Percentiles rank a stretch among this genome's conserved stretches.
Evolutionary conservation across 257 asterid species (phyloP).

Genomic region (Cruciata laevipes): DNA sequence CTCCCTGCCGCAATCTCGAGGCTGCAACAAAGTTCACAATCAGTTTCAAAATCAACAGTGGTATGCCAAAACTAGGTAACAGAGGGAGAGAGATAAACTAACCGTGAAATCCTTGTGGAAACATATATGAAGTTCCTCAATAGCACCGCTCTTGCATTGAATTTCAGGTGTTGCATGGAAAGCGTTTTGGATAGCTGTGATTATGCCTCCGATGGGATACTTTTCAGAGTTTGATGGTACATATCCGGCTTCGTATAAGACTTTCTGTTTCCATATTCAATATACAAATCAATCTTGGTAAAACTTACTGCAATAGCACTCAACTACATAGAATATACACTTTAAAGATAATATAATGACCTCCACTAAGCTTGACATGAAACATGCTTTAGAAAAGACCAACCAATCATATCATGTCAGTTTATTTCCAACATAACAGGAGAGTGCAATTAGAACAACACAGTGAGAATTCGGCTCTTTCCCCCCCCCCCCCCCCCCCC

Average conservation of each 20-base stretch:
- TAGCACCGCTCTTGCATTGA: slow-evolving; percentile 59
- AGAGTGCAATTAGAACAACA: not conserved
- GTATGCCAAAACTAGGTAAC: not conserved
- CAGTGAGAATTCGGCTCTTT: not conserved
- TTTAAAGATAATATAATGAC: not conserved
- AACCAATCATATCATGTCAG: not conserved
- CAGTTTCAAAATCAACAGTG: not conserved
- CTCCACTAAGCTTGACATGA: slow-evolving; percentile 1
- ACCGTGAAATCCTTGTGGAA: slow-evolving; percentile 86
- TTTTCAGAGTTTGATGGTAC: slow-evolving; percentile 78
- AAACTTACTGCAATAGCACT: not conserved
- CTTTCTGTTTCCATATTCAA: slow-evolving; percentile 42
- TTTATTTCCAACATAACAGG: not conserved
- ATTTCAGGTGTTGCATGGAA: slow-evolving; percentile 71
- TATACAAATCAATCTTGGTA: not conserved
- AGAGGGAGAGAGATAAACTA: slow-evolving; percentile 15
- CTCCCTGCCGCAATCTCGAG: slow-evolving; percentile 55
- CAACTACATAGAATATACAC: not conserved
- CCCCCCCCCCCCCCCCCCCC: too few relatives aligned
- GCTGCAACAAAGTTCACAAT: slow-evolving; percentile 45
- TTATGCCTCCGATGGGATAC: slow-evolving; percentile 77
- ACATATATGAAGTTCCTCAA: slow-evolving; percentile 76
- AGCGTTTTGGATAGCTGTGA: slow-evolving; percentile 76
- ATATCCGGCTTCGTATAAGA: slow-evolving; percentile 68
- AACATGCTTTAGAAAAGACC: not conserved